Evolutionary conservation across 108 stramenopile genomes (phyloP).

Genomic region (Mayamaea pseudoterrestris): DNA sequence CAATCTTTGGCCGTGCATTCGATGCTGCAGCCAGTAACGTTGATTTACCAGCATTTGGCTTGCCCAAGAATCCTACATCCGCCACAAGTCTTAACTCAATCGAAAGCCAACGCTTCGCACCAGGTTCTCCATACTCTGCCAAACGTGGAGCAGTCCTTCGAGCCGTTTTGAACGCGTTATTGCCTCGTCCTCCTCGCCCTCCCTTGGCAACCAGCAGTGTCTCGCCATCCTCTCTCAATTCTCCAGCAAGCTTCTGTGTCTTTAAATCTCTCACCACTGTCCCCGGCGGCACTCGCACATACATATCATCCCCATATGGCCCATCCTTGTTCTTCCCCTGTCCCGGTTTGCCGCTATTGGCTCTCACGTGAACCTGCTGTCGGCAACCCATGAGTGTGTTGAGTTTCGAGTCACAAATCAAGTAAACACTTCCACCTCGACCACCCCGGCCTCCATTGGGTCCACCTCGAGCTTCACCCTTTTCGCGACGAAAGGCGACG

Average conservation of each 20-base stretch:
- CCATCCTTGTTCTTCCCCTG: slow-evolving; percentile 80
- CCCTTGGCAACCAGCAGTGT: slow-evolving; percentile 81
- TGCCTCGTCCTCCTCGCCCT: slow-evolving; percentile 91
- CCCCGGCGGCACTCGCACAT: slow-evolving; percentile 83
- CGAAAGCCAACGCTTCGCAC: slow-evolving; percentile 75
- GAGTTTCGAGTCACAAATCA: slow-evolving; percentile 67
- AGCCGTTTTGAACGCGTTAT: slow-evolving; percentile 85
- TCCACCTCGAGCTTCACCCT: slow-evolving; percentile 82
- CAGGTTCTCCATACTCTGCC: slow-evolving; percentile 85
- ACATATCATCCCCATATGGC: slow-evolving; percentile 42
- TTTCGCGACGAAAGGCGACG: slow-evolving; percentile 87
- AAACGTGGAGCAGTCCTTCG: slow-evolving; percentile 79
- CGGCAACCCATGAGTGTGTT: slow-evolving; percentile 83
- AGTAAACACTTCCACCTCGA: slow-evolving; percentile 67
- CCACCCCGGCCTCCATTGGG: slow-evolving; percentile 88
- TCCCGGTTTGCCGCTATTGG: slow-evolving; percentile 67
- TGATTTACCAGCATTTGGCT: slow-evolving; percentile 98
- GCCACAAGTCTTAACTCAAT: slow-evolving; percentile 91
- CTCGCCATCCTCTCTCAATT: slow-evolving; percentile 71
- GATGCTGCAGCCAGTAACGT: slow-evolving; percentile 81
- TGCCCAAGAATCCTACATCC: slow-evolving; percentile 93
- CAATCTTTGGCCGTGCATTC: slow-evolving; percentile 91
- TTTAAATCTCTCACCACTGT: slow-evolving; percentile 83
- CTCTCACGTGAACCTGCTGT: slow-evolving; percentile 70
- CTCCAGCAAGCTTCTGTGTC: slow-evolving; percentile 81